Conservation (phyloP, 768 basidiomycete genomes). For the Tylopilus sp. region DNA sequence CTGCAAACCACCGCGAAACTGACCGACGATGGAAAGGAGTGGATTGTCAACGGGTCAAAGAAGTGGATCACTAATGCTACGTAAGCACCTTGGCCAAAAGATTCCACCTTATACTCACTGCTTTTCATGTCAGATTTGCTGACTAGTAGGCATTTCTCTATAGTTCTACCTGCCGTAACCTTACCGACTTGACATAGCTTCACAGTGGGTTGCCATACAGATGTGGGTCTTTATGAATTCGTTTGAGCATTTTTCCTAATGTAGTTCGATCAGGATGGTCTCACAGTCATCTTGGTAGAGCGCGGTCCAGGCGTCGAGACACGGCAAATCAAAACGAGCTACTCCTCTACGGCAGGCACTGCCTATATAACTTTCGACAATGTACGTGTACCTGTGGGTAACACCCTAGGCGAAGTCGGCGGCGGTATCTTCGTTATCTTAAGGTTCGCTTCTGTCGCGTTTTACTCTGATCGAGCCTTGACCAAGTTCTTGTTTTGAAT, state of each 20-base stretch:
- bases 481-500: constrained; percentile 12
- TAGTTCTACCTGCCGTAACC: not conserved
- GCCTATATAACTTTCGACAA: constrained; percentile 80
- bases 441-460: constrained; percentile 32
- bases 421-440: constrained; percentile 62
- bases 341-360: constrained; percentile 86
- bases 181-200: constrained; percentile 43
- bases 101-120: constrained; percentile 3
- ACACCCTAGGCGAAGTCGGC: constrained; percentile 67
- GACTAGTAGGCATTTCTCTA: constrained; percentile 27
- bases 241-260: constrained; percentile 21
- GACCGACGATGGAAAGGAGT: constrained; percentile 63
- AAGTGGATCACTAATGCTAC: constrained; percentile 67
- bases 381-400: constrained; percentile 81
- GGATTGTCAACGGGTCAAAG: constrained; percentile 73
- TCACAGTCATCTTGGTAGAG: constrained; percentile 66
- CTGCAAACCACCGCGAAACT: constrained; percentile 59
- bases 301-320: constrained; percentile 62
- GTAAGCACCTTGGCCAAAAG: constrained; percentile 25
- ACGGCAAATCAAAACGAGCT: constrained; percentile 74
- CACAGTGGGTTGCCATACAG: constrained; percentile 56
- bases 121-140: constrained; percentile 34
- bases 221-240: constrained; percentile 29
- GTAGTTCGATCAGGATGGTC: constrained; percentile 40
- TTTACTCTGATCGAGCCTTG: not conserved